These are phyloP conservation scores for Aspergillus sp. DNA, from an alignment of 2,329 filamentous ascomycete species.

Conservation along the genomic window DNA sequence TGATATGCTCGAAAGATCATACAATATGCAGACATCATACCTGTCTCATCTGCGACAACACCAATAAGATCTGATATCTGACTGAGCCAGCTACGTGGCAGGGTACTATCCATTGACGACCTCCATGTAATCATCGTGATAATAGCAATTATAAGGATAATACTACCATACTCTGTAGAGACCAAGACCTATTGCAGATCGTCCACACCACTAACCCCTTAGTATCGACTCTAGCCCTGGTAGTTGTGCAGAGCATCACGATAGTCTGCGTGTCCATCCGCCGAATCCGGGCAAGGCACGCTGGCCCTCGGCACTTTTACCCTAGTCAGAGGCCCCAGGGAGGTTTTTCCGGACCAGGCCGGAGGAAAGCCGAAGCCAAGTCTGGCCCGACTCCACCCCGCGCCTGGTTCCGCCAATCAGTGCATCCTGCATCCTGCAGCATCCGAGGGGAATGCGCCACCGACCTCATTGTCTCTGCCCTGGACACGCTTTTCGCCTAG, in stretches of 20 bases:
- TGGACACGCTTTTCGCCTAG: slow-evolving; percentile 3
- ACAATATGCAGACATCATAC: no score
- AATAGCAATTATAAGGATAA: no score
- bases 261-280: neutral
- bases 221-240: neutral
- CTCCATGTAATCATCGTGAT: no score
- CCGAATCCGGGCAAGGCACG: slow-evolving; percentile 14
- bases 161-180: no score
- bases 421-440: neutral
- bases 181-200: slow-evolving; percentile 21
- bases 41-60: neutral
- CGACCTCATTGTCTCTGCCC: slow-evolving; percentile 22
- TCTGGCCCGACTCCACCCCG: slow-evolving; percentile 1
- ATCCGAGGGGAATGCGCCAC: slow-evolving; percentile 19
- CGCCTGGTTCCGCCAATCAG: slow-evolving; percentile 6
- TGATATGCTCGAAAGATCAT: no score
- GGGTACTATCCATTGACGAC: no score
- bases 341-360: slow-evolving; percentile 23
- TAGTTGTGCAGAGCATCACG: no score
- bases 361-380: slow-evolving; percentile 22
- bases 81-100: slow-evolving; percentile 2
- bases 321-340: slow-evolving; percentile 7
- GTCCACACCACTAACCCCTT: slow-evolving; percentile 2
- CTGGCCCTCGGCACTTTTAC: slow-evolving; percentile 20
- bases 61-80: no score